Evolutionary conservation across 257 asterid genomes (phyloP).

Genomic region (Coffea canephora): DNA sequence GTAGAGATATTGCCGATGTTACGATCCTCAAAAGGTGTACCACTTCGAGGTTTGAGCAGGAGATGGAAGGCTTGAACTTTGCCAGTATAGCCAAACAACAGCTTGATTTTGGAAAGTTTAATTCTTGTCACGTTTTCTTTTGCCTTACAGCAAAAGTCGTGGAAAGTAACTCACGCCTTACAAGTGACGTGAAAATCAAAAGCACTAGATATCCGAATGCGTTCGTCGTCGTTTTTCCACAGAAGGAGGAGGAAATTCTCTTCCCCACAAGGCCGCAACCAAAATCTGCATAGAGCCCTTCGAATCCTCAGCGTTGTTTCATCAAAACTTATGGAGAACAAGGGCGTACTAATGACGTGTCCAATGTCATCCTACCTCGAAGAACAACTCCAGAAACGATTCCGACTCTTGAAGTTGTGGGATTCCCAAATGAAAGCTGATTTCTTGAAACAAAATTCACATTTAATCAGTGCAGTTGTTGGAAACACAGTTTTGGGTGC

Average conservation of each 20-base stretch:
- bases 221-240: neutral
- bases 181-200: too few species aligned
- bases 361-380: conserved; percentile 66
- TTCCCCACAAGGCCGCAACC: neutral
- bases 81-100: too few species aligned
- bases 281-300: too few species aligned
- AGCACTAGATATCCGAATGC: too few species aligned
- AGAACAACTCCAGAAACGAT: conserved; percentile 53
- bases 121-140: too few species aligned
- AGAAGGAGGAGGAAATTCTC: neutral
- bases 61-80: too few species aligned
- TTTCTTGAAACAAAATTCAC: conserved; percentile 31
- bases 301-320: neutral
- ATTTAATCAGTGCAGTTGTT: conserved; percentile 54
- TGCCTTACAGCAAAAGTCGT: too few species aligned
- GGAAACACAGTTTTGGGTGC: conserved; percentile 56
- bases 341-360: conserved; percentile 54
- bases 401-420: conserved; percentile 63
- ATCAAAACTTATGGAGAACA: conserved; percentile 35
- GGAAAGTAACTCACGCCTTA: too few species aligned
- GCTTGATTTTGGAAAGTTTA: too few species aligned
- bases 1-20: too few species aligned
- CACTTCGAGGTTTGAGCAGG: too few species aligned
- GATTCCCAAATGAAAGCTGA: conserved; percentile 32
- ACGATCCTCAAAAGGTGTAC: too few species aligned